Evolutionary conservation across 148 eudicot genomes (phyloP).

Genomic region (Rheum nobile): DNA sequence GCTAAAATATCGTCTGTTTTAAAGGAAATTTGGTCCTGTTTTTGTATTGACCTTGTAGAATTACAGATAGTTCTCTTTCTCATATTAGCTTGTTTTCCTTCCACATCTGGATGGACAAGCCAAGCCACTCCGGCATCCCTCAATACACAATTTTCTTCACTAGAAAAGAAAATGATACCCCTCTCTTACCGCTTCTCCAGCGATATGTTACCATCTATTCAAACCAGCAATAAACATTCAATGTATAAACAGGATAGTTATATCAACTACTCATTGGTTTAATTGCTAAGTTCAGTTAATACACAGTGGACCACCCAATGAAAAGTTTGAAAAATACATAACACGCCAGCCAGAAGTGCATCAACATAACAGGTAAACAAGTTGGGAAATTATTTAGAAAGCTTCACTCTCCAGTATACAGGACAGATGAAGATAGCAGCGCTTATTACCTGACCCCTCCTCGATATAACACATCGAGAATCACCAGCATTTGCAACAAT

Average conservation of each 20-base stretch:
- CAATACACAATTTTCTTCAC: no score
- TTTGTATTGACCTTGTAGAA: no score
- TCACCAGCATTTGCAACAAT: slow-evolving; percentile 89
- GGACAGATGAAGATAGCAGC: not conserved
- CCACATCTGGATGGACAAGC: no score
- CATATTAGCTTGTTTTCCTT: no score
- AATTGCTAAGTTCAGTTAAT: not conserved
- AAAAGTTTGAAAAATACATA: not conserved
- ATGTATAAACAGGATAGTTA: not conserved
- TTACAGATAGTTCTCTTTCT: no score
- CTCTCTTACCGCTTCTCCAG: not conserved
- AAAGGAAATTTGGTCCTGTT: no score
- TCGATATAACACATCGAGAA: slow-evolving; percentile 76
- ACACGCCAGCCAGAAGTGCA: not conserved
- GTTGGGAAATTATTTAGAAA: not conserved
- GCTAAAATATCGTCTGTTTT: no score
- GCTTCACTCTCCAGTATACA: not conserved
- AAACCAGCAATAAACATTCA: not conserved
- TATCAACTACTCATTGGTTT: not conserved
- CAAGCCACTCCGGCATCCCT: no score
- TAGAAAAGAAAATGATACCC: no score
- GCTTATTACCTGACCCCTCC: slow-evolving; percentile 47
- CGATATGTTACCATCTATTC: not conserved
- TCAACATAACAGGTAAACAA: not conserved
- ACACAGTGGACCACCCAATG: not conserved